Base-by-base conservation (phyloP, 192 early-diverging fungal genomes). In the Glomus cerebriforme region DNA sequence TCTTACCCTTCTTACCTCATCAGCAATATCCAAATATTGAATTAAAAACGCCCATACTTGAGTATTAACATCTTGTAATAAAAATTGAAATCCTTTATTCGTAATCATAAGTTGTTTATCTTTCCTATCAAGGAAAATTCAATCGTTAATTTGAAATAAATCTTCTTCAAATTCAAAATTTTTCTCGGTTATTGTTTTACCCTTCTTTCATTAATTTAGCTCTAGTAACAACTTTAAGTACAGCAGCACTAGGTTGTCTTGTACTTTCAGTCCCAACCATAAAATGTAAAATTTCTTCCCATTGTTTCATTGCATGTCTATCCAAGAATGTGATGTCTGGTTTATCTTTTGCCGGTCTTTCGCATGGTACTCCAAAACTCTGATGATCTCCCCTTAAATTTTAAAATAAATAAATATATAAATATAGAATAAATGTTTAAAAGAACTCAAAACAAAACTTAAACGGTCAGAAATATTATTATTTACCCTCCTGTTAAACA, bases 1-100 rank as follows among this genome's bases (percentile, higher is more conserved):
- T n/a, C n/a, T n/a, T n/a, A n/a, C n/a, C n/a, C n/a, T n/a, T 29
- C 78, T 77, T 79, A 87, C 84, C 73, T 84, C 87, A 82, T 91
- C 93, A 0, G 94, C 94, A 86, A 96, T 87, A 26, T 94, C 90
- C 68, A 98, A 83, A 79, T 99, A 99, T 84, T 97, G 95, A 70
- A 99, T 82, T 70, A 99, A 83, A 59, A 99, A 93, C 1, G 95
- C 93, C 97, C 97, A 99, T 9, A 97, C 94, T 86, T 99, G 97
- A 26, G 95, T 92, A 70, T 94, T 94, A 24, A 93, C 87, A 81
- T 99, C 95, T 82, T 97, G 96, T 31, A 99, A 82, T 67, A 99
- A 81, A 81, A 99, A 99, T 83, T 99, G 97, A 82, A 99, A 99
- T 12, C 97, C 97, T 81, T 96, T 95, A 81, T 94, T 96, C 9